phyloP scores from a whole-genome alignment of 73 alveolate genomes.

The Paraurostyla sp. region DNA sequence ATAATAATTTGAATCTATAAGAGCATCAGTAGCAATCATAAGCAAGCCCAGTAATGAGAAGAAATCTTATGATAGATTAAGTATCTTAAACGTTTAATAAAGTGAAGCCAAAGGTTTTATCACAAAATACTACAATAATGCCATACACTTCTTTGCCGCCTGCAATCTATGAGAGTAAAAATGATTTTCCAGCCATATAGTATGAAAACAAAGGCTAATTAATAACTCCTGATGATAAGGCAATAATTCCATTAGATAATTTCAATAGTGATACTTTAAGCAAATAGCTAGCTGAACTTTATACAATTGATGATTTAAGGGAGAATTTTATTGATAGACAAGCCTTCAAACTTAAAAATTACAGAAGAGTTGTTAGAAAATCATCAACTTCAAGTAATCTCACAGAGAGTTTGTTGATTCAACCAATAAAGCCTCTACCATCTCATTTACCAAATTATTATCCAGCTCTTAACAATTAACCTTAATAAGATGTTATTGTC shows the following conservation, averaged over 20 bases:
- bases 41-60: not conserved
- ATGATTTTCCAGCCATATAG: too few species aligned
- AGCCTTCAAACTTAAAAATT: not conserved
- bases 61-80: too few species aligned
- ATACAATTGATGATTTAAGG: not conserved
- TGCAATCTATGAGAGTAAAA: too few species aligned
- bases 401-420: not conserved
- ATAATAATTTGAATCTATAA: not conserved
- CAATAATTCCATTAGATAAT: not conserved
- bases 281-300: not conserved
- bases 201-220: too few species aligned
- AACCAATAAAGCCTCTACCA: not conserved
- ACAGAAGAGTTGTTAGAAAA: not conserved
- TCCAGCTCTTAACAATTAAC: too few species aligned
- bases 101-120: too few species aligned
- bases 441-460: not conserved
- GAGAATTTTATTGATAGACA: not conserved
- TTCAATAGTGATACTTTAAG: not conserved
- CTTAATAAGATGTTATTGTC: too few species aligned
- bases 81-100: too few species aligned
- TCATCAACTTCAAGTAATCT: too few species aligned
- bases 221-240: not conserved
- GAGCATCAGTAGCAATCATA: not conserved
- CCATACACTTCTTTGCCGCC: too few species aligned
- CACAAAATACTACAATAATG: too few species aligned